Evolutionary conservation across 148 eudicot genomes (phyloP).

Genomic region (Dianthus caryophyllus): DNA sequence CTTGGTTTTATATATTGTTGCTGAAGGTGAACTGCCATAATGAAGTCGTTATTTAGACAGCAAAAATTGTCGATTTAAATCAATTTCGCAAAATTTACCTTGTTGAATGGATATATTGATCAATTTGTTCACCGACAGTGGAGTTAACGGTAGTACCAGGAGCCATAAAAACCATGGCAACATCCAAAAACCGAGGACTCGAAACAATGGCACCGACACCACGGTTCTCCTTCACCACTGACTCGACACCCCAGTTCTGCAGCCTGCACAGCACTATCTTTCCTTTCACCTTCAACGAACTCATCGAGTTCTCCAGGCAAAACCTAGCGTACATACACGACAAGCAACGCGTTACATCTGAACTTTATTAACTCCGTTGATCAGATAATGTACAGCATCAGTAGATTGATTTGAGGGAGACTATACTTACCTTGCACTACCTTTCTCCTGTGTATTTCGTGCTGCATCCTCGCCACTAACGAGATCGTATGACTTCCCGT

Average conservation of each 20-base stretch:
- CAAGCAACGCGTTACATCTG: conserved; percentile 8
- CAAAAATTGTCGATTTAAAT: background rate
- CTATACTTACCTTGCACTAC: conserved; percentile 51
- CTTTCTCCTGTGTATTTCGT: conserved; percentile 37
- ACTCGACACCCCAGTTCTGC: conserved; percentile 55
- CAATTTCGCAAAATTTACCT: too few species aligned
- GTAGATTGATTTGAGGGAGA: background rate
- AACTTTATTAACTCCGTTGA: background rate
- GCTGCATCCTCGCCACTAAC: conserved; percentile 76
- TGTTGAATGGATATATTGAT: conserved; percentile 47
- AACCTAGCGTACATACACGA: conserved; percentile 14
- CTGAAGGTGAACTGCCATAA: conserved; percentile 56
- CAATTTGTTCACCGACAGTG: conserved; percentile 37
- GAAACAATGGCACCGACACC: conserved; percentile 65
- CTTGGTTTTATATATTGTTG: conserved; percentile 49
- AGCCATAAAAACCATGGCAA: conserved; percentile 70
- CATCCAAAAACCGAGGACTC: conserved; percentile 46
- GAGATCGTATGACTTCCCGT: conserved; percentile 45
- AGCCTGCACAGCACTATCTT: conserved; percentile 67
- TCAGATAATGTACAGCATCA: background rate
- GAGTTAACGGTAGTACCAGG: conserved; percentile 59
- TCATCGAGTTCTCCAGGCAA: conserved; percentile 57
- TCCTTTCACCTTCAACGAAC: conserved; percentile 71
- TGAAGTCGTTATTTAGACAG: background rate
- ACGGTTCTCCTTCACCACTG: conserved; percentile 64